Conservation (phyloP, 2,329 filamentous ascomycete species). For the Pseudohalonectria lignicola region DNA sequence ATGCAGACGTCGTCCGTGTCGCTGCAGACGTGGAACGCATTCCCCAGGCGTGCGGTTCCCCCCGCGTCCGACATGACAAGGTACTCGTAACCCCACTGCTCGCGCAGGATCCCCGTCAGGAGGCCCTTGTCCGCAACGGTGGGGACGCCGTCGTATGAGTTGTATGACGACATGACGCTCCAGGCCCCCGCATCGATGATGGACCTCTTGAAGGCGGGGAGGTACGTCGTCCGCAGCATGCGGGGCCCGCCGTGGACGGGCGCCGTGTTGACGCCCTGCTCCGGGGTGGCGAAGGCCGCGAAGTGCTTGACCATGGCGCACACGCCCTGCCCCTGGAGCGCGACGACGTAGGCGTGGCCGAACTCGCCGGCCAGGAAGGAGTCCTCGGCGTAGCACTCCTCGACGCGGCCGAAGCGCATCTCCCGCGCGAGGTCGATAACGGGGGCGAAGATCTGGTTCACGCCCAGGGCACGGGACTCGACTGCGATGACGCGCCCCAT, state of each 20-base stretch:
- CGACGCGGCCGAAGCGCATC: constrained; percentile 59
- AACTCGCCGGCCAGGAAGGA: constrained; percentile 56
- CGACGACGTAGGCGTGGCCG: constrained; percentile 43
- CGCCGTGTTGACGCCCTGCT: constrained; percentile 62
- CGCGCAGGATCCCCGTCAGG: constrained; percentile 56
- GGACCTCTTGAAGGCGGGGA: constrained; percentile 54
- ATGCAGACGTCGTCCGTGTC: constrained; percentile 56
- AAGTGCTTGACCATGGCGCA: constrained; percentile 69
- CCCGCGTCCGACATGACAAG: constrained; percentile 55
- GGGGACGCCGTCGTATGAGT: constrained; percentile 63
- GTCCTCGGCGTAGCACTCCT: constrained; percentile 65
- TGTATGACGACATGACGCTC: constrained; percentile 64
- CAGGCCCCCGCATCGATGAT: constrained; percentile 60
- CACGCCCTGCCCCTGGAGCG: constrained; percentile 54
- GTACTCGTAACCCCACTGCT: constrained; percentile 65
- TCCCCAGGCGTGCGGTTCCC: constrained; percentile 57
- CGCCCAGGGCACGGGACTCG: constrained; percentile 55
- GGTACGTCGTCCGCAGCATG: constrained; percentile 41
- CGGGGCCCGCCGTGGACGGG: constrained; percentile 42
- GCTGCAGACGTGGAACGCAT: constrained; percentile 52
- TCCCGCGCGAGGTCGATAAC: constrained; percentile 62
- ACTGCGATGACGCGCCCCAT: constrained; percentile 57
- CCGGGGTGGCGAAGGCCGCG: constrained; percentile 55
- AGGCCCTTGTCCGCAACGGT: constrained; percentile 54
- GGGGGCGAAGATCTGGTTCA: constrained; percentile 65